Evolutionary conservation across 179 eudicot genomes (phyloP), one percentile per base, ranked within the genome.

Genomic region (Camellia oleifera): DNA sequence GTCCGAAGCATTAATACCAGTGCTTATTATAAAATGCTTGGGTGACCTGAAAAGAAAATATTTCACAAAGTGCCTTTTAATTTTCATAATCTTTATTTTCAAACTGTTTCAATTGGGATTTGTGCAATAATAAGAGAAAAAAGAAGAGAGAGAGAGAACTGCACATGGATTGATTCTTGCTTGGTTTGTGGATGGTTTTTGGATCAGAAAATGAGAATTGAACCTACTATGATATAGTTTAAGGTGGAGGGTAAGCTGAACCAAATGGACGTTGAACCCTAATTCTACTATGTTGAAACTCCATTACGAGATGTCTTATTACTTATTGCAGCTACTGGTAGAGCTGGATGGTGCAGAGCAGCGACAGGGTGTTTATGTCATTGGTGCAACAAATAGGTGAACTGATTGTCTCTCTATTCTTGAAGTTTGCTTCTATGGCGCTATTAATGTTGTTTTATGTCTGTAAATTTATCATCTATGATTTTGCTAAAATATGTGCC

Each of bases 321-420:
- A 26, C 32, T 26, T 26, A 40, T 52, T 88, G 88, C 89, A 95
- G 98, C 88, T 95, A 74, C 82, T 92, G 85, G 81, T 88, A 73
- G 96, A 93, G 85, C 87, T 95, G 60, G 91, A 90, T 82, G 98
- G 98, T 53, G 94, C 93, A n/a, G 98, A 92, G 13, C 83, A 89
- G 63, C 84, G 98, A 71, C 80, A 83, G 11, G 97, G 97, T 65
- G 98, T 95, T 82, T 95, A 80, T 84, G 91, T 95, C 66, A 93
- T 95, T 85, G 98, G 97, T 81, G 98, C 98, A 46, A 95, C 98
- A 73, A 95, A 95, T 88, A 85, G 98, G 98, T 95, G 85, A 15
- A 5, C 23, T 62, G 0, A 53, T 61, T 4, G 3, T 48, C 71
- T 75, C 46, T 9, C 7, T 40, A 67, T 56, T 3, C 54, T n/a